A percentile compares a stretch with the other conserved stretches of the same genome.
These are phyloP conservation scores for Lactifluus volemus DNA, from an alignment of 768 basidiomycete species.

Conservation along the genomic window DNA sequence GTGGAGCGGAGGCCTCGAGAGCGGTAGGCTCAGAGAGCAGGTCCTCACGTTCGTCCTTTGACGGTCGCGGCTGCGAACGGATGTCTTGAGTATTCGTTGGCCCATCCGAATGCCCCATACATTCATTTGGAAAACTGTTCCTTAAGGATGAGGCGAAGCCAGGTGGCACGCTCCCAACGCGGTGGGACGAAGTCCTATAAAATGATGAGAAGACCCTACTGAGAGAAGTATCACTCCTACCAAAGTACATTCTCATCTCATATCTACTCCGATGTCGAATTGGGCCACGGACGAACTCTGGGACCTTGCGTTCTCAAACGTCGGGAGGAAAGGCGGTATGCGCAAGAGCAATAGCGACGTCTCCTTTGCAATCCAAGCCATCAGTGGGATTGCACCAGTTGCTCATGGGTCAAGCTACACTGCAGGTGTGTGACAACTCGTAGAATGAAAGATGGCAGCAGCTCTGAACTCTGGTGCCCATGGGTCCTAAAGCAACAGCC, in stretches of 20 bases:
- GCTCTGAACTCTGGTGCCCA: neutral
- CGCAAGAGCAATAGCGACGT: neutral
- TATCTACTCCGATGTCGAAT: neutral
- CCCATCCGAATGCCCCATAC: neutral
- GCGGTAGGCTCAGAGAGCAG: no score
- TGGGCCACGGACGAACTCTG: neutral
- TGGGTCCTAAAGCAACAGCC: neutral
- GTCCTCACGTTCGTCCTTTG: no score
- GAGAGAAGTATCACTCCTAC: neutral
- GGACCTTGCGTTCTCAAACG: neutral
- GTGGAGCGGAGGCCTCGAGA: no score
- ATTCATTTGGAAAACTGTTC: neutral
- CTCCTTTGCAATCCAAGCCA: neutral
- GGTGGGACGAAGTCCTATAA: neutral
- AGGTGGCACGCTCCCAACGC: neutral
- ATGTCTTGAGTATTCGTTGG: neutral
- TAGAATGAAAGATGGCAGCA: no score
- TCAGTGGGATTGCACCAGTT: neutral
- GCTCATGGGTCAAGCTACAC: neutral
- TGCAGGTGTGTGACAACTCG: neutral
- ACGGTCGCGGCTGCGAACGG: no score
- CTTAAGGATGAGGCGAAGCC: neutral
- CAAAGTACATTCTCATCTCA: neutral
- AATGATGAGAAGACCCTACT: neutral
- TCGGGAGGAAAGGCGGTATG: neutral